Evolutionary conservation across 2,329 filamentous ascomycete genomes (phyloP), one percentile per base, ranked within the genome.

Genomic region (Calycina marina): DNA sequence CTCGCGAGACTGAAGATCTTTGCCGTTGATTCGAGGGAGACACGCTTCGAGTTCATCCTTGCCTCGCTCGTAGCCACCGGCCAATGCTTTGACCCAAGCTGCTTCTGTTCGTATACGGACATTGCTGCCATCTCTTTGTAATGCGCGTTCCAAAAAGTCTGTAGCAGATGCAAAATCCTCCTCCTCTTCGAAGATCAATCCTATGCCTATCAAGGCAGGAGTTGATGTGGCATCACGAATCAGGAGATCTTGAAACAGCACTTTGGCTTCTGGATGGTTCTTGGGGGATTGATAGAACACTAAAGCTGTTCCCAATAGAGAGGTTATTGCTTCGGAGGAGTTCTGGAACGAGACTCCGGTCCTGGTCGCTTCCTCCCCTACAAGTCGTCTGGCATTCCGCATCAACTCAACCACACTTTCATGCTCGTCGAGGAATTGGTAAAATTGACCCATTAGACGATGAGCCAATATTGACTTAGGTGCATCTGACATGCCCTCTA

Each of bases 151-250:
- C 9, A 98, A 59, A 48, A 93, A 94, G 16, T 78, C 69, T 24
- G 86, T 73, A 0, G 92, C 90, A 47, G 83, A 68, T 28, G 70
- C 64, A 47, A 82, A 94, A 40, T 96, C 80, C 47, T 93, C 79
- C 42, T 93, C 85, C 46, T 96, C 90, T 54, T 94, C 85, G 28
- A 86, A 77, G 25, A 98, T 88, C 14, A 96, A 58, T 1, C 90
- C 92, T 18, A 94, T 73, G 1, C 90, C 90, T 28, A 96, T 81
- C 39, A 98, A 62, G 2, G 86, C 86, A 17, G 74, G 61, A 1
- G 85, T 92, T 1, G 80, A 86, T 3, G 70, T 72, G 2, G 75
- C 67, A 35, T 92, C 84, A 15, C 79, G 71, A 29, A 71, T 62
- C 1, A 98, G 64, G 4, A 96, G 80, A 17, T 69, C 69, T 44